Evolutionary conservation across 257 asterid genomes (phyloP), one percentile per base, ranked within the genome.

Genomic region (Przewalskia tangutica): DNA sequence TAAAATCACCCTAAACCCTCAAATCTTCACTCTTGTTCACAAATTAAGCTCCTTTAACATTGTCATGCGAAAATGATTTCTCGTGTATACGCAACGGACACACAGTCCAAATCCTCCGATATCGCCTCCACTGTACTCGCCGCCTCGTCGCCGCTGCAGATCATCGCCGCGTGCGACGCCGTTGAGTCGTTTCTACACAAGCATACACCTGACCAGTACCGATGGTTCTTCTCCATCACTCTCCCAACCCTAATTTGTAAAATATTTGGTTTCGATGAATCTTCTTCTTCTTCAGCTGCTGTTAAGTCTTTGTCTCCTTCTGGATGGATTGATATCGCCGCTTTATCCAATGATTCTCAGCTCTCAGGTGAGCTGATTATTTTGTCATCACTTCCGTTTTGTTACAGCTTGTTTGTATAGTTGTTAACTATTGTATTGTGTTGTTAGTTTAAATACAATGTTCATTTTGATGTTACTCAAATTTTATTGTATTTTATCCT

Each of bases 171-270:
- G 23, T 95, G 99, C 86, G 84, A 85, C 44, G 94, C 89, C 36
- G 92, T 95, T 5, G 98, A 92, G 82, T 81, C 88, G 44, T 95
- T 91, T 82, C 89, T 95, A 84, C 87, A 90, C 40, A 91, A 86
- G 79, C 97, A 91, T 89, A 65, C 91, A 20, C 88, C 97, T 53
- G 97, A 92, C 88, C 97, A 95, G 86, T 88, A 89, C 67, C 88
- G 97, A 0, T 92, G 97, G 95, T 95, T 95, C 92, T 95, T 92
- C 88, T 94, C 98, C 89, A 77, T 92, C 85, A 89, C 99, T 85
- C 92, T 95, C 78, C 98, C 98, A 56, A 86, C 96, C 89, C 93
- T 95, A 86, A 92, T 95, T 77, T 91, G 93, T 83, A 91, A 88
- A 84, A 38, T 91, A 38, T 95, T 95, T n/a, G 99, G 99, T 60